A percentile compares a stretch with the other conserved stretches of the same genome.
phyloP scores from a whole-genome alignment of 176 grass and related monocot genomes.

The Puya raimondii region DNA sequence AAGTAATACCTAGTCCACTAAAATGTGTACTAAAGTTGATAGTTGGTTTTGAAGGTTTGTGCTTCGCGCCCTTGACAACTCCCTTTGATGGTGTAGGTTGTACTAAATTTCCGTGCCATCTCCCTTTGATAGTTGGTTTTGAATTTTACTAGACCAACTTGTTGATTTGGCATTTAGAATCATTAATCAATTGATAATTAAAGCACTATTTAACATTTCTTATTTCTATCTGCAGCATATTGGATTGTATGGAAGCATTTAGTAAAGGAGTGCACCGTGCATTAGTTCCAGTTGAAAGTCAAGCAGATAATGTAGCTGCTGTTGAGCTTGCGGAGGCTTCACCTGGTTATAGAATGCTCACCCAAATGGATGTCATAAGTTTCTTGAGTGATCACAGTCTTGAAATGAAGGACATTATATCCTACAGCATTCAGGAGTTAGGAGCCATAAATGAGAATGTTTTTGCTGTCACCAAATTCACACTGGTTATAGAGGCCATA shows the following conservation, averaged over 20 bases:
- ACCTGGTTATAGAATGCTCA: conserved; percentile 71
- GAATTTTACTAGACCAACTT: too few species aligned
- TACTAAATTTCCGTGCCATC: too few species aligned
- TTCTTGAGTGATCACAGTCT: conserved; percentile 38
- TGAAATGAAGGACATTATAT: conserved; percentile 42
- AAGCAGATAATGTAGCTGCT: conserved; percentile 29
- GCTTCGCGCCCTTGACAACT: too few species aligned
- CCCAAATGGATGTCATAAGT: conserved; percentile 80
- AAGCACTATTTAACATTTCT: too few species aligned
- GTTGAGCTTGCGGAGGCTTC: conserved; percentile 62
- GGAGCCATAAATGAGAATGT: conserved; percentile 53
- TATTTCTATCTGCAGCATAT: conserved; percentile 37
- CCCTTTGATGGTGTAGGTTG: too few species aligned
- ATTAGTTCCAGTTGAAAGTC: conserved; percentile 74
- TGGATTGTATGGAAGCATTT: conserved; percentile 92
- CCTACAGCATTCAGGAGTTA: conserved; percentile 35
- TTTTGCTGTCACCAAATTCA: conserved; percentile 32
- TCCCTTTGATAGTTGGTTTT: too few species aligned
- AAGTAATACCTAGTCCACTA: too few species aligned
- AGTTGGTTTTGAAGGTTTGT: too few species aligned
- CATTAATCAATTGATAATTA: too few species aligned
- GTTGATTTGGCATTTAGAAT: too few species aligned
- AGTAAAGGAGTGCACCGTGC: conserved; percentile 82
- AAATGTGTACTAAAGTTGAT: too few species aligned
- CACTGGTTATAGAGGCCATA: conserved; percentile 52